Base-by-base conservation (phyloP, 305 asterid species). In the Petunia hybrid region DNA sequence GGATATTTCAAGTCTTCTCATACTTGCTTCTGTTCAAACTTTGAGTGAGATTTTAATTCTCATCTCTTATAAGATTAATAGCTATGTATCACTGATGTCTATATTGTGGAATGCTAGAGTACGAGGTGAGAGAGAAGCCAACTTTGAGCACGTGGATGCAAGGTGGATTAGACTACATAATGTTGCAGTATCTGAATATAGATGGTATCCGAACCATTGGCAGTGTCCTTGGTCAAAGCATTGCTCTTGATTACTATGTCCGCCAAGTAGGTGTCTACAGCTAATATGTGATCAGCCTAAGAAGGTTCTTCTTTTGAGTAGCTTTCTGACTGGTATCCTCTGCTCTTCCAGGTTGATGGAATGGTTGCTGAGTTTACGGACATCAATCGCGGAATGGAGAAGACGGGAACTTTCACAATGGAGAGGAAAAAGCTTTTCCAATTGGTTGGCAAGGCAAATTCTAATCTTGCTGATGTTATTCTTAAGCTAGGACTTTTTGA, bases 171-270 rank as follows among this genome's bases (percentile, higher is more conserved):
- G 98, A 94, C 84, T 90, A 91, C 90, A 94, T 94, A 83, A 85
- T 88, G 90, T 86, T 94, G 87, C 98, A 94, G 84, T 89, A 92
- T 85, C 85, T 94, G 82, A 86, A 89, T 81, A 89, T 80, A 70
- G 98, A 94, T 81, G 98, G 97, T 43, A 95, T 95, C 87, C 98
- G 99, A 43, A 92, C 94, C 77, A 93, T 95, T 82, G 98, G 98
- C 80, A 91, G 99, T 88, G 99, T 95, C 88, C 98, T 95, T 83
- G 99, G 98, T 80, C 99, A 95, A 85, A 93, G 99, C 88, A 93
- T 95, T 87, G 99, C 98, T 84, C 99, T 95, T 82, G 99, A 95
- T 84, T 93, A 93, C 85, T 95, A 95, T 86, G 97, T 95, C 75
- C 97, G 97, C 84, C 99, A 95, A 95, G 99, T 95, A 71, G 80